A percentile compares a stretch with the other conserved stretches of the same genome.
Evolutionary conservation across 208 protist genomes (phyloP).

Genomic region (Balamuthia mandrillaris): DNA sequence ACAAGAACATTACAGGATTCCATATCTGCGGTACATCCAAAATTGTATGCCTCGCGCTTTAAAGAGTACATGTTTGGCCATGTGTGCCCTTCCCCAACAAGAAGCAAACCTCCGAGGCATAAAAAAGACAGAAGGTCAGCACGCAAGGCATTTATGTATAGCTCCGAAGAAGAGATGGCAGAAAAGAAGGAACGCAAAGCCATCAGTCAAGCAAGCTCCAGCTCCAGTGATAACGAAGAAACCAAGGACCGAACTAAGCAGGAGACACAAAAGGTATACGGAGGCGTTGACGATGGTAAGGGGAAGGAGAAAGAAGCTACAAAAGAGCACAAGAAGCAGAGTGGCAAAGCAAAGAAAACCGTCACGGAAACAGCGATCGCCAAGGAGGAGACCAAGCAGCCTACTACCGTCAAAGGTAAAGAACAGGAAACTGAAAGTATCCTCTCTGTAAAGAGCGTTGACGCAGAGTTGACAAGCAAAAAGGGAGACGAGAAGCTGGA

Average conservation of each 20-base stretch:
- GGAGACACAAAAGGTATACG: no score
- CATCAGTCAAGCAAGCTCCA: background rate
- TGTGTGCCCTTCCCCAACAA: no score
- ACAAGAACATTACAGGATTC: background rate
- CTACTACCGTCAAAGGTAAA: background rate
- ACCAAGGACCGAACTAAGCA: background rate
- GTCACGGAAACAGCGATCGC: no score
- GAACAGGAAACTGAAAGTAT: background rate
- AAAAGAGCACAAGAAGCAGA: background rate
- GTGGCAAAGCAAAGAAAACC: background rate
- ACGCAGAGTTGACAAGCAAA: background rate
- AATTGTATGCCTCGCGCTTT: slow-evolving; percentile 16
- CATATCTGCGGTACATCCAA: slow-evolving; percentile 2
- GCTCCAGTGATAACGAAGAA: background rate
- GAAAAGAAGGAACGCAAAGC: background rate
- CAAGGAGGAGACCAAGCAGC: no score
- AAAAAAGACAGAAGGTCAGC: background rate
- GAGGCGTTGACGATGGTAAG: no score
- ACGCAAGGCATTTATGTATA: background rate
- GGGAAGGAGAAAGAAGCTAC: background rate
- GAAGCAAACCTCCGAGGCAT: no score
- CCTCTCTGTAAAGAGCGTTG: background rate
- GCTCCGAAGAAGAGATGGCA: background rate
- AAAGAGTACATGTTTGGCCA: slow-evolving; percentile 12
- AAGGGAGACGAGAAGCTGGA: background rate